phyloP scores from a whole-genome alignment of 148 eudicot genomes.

The Mesembryanthemum crystallinum region DNA sequence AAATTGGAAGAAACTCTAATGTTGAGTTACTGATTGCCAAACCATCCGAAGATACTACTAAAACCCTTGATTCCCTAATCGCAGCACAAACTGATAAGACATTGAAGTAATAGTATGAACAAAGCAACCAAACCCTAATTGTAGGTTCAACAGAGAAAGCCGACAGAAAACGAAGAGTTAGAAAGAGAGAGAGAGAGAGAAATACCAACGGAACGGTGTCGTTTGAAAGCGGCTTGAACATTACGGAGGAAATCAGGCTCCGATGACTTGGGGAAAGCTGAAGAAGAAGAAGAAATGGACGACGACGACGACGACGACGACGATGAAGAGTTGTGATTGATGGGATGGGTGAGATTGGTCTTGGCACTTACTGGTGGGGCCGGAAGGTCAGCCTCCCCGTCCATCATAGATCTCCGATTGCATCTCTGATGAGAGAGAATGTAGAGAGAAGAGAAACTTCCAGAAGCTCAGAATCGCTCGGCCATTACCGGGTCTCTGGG shows the following conservation, averaged over 20 bases:
- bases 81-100: background rate
- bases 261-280: constrained; percentile 40
- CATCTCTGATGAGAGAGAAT: constrained; percentile 32
- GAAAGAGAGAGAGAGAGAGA: constrained; percentile 1
- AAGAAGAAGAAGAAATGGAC: constrained; percentile 38
- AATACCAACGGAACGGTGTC: constrained; percentile 74
- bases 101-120: background rate
- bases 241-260: constrained; percentile 61
- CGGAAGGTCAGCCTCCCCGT: constrained; percentile 55
- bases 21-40: background rate
- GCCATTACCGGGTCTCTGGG: constrained; percentile 19
- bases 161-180: background rate
- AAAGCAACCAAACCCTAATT: constrained; percentile 27
- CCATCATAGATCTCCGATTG: constrained; percentile 49
- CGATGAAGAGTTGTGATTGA: constrained; percentile 39
- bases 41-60: background rate
- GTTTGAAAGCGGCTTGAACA: constrained; percentile 87
- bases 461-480: constrained; percentile 6
- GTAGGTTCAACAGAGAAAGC: background rate
- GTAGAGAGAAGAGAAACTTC: constrained; percentile 6
- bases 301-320: constrained; percentile 39
- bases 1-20: background rate
- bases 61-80: background rate
- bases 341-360: constrained; percentile 35
- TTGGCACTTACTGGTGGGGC: constrained; percentile 33